phyloP scores from a whole-genome alignment of 768 basidiomycete genomes.

The Saitozyma sp. region DNA sequence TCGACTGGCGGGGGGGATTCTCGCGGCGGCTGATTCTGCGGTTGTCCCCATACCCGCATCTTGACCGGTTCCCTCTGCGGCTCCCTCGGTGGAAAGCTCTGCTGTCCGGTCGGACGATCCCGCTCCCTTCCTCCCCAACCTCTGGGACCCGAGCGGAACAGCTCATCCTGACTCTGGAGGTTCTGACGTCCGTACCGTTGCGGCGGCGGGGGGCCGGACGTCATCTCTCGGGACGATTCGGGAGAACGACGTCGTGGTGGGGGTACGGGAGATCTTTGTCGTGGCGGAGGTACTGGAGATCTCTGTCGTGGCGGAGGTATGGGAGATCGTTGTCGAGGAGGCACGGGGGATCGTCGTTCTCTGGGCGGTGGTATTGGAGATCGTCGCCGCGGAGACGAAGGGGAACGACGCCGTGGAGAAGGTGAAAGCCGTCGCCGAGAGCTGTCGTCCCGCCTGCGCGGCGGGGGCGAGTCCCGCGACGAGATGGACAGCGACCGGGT shows the following conservation, averaged over 20 bases:
- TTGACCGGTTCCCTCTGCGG: no score
- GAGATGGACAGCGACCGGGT: no score
- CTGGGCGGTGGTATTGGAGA: slow-evolving; percentile 8
- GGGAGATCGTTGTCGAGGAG: background rate
- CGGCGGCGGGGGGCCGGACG: background rate
- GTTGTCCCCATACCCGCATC: no score
- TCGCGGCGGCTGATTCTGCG: no score
- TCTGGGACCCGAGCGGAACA: background rate
- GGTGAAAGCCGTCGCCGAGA: background rate
- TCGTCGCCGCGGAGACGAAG: background rate
- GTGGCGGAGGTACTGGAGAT: slow-evolving; percentile 3
- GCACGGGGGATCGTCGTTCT: background rate
- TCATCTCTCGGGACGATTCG: background rate
- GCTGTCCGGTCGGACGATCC: no score
- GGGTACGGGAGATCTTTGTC: slow-evolving; percentile 3
- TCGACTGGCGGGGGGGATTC: no score
- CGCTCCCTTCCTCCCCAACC: background rate
- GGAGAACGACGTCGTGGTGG: slow-evolving; percentile 5
- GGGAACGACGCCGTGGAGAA: background rate
- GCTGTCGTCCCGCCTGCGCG: background rate
- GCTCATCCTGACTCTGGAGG: slow-evolving; percentile 1
- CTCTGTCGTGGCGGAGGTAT: slow-evolving; percentile 7
- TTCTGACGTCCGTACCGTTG: background rate
- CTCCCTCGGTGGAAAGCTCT: no score
- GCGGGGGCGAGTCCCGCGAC: no score